Evolutionary conservation across 768 basidiomycete genomes (phyloP), one percentile per base, ranked within the genome.

Genomic region (Lactifluus rugatus): DNA sequence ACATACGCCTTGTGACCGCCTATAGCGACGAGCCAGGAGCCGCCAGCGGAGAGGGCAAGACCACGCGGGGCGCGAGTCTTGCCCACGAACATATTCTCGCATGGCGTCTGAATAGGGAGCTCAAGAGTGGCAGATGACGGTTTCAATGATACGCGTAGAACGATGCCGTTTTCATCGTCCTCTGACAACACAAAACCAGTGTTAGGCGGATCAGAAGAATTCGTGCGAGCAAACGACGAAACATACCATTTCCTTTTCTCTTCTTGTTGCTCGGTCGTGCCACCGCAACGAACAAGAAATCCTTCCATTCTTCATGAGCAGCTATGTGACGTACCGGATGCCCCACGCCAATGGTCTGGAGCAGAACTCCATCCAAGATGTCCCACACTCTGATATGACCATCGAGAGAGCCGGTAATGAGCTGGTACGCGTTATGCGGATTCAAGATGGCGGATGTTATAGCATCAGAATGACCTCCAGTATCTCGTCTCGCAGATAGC

Each of bases 321-420:
- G 86, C 85, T 54, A 93, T 71, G 64, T 80, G 78, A 62, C 81
- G 79, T 64, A 94, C 83, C 14, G 86, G 82, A 58, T 86, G 80
- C 28, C 76, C 77, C 45, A 92, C 66, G 56, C 81, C 76, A 61
- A 96, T 79, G 2, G 85, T 89, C 60, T 84, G 82, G 58, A 97
- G 74, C 11, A 96, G 72, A 8, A 77, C 75, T 5, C 85, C 93
- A 58, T 96, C 93, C 37, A 94, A 73, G 70, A 88, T 94, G 72
- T 98, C 93, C 96, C 96, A 99, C 25, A 96, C 73, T 68, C 89
- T 81, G 61, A 98, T 71, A 36, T 77, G 78, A n/a, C 93, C 95
- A 64, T 93, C 87, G 58, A 84, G 66, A 8, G 90, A 89, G 48
- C 83, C 85, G 11, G 92, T 92, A 62, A 97, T 82, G 62, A 99